Evolutionary conservation across 2,329 filamentous ascomycete genomes (phyloP), one percentile per base, ranked within the genome.

Genomic region (Aspergillus fructus): DNA sequence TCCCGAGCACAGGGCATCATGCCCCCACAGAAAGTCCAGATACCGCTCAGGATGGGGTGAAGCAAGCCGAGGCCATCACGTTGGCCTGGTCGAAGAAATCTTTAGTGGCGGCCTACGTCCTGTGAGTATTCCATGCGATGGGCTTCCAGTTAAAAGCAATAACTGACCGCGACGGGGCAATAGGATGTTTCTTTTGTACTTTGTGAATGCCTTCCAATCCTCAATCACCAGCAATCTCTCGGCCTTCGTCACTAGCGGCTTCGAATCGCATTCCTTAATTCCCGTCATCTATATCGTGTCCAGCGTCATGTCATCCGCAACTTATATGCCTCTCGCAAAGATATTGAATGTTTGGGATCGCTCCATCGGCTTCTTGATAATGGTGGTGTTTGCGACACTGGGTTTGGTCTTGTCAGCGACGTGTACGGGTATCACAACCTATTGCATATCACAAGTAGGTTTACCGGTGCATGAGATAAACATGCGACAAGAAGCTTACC

Each of bases 301-400:
- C 21, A 79, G 74, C 56, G 74, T 85, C 43, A 81, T 87, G 56
- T 78, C 79, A 21, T 85, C 82, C 13, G 76, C 85, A 17, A 75
- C 79, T 45, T 85, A 84, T 66, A 77, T 88, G 15, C 82, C 85
- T 1, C 75, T 85, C 19, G 84, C 85, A 53, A 88, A 87, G 68
- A 75, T 86, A 19, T 74, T 88, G 56, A 83, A 89, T 69, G 74
- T 85, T 34, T 88, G 82, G 80, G 86, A 84, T 24, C 82, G 86
- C 33, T 79, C 84, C 2, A 79, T 86, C 63, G 85, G 83, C 12
- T 81, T 85, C 61, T 58, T 79, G 2, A 39, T 83, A 40, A 82
- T 82, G 71, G 66, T 82, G 0, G 54, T 72, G 8, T 68, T 81
- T 54, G 77, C 77, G 63, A 77, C 78, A 0, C 53, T 80, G 0